phyloP scores from a whole-genome alignment of 2,329 filamentous ascomycete genomes.

The Aureobasidium namibiae region DNA sequence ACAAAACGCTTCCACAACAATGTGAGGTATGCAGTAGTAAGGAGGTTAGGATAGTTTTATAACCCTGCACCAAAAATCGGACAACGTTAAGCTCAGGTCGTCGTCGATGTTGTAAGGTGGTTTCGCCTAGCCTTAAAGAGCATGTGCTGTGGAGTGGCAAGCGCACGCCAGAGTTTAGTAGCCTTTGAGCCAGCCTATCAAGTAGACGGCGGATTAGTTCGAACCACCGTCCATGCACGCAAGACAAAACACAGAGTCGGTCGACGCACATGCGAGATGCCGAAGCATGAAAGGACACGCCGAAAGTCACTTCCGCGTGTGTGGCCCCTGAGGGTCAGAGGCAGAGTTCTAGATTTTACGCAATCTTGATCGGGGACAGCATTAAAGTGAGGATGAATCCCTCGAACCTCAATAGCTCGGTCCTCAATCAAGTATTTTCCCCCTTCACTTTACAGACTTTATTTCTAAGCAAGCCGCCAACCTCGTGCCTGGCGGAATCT shows the following conservation, averaged over 20 bases:
- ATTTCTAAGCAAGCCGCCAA: background rate
- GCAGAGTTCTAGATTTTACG: background rate
- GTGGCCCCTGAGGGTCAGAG: constrained; percentile 1
- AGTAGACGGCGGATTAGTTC: background rate
- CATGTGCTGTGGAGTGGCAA: background rate
- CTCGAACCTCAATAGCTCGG: background rate
- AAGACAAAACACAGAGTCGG: constrained; percentile 3
- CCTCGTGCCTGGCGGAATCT: background rate
- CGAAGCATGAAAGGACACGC: constrained; percentile 2
- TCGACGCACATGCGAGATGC: constrained; percentile 4
- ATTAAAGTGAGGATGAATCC: background rate
- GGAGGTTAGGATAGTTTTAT: background rate
- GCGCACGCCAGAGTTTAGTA: constrained; percentile 4
- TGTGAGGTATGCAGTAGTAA: background rate
- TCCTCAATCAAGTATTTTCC: background rate
- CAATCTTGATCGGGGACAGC: background rate
- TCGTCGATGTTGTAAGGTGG: background rate
- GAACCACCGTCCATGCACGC: background rate
- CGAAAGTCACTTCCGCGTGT: constrained; percentile 8
- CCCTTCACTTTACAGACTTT: background rate
- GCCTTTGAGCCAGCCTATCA: constrained; percentile 5
- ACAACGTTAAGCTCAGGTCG: background rate
- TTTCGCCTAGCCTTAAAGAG: background rate
- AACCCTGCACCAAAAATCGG: background rate
- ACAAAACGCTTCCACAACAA: background rate